Percentiles rank a stretch among this genome's conserved stretches.
phyloP scores from a whole-genome alignment of 768 basidiomycete genomes.

The Cyathus striatus region DNA sequence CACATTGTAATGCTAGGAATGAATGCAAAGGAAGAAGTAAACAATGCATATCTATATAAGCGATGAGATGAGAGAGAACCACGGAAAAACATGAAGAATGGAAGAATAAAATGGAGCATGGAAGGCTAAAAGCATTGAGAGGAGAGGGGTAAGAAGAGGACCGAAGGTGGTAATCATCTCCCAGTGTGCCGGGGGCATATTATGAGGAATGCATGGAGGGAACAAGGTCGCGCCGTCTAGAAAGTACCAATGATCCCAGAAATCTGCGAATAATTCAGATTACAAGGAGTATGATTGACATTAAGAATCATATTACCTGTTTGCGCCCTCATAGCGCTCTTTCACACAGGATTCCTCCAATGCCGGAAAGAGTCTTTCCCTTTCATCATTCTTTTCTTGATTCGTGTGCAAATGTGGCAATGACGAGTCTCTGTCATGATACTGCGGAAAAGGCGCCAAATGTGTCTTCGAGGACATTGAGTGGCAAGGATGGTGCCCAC shows the following conservation, averaged over 20 bases:
- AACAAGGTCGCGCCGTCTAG: slow-evolving; percentile 40
- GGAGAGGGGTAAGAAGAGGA: background rate
- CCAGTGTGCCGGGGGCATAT: background rate
- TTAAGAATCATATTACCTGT: too few species aligned
- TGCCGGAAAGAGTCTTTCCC: background rate
- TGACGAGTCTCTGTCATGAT: too few species aligned
- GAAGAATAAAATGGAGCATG: too few species aligned
- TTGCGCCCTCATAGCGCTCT: slow-evolving; percentile 57
- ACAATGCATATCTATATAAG: too few species aligned
- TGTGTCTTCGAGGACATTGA: too few species aligned
- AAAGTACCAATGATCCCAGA: slow-evolving; percentile 61
- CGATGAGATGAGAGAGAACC: too few species aligned
- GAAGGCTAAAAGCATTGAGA: background rate
- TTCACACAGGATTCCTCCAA: slow-evolving; percentile 41
- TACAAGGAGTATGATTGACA: too few species aligned
- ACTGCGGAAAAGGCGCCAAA: too few species aligned
- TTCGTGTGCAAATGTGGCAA: background rate
- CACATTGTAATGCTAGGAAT: too few species aligned
- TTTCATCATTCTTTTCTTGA: background rate
- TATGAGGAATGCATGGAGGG: slow-evolving; percentile 4
- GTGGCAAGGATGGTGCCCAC: slow-evolving; percentile 3
- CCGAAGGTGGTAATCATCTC: background rate
- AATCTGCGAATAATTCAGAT: slow-evolving; percentile 41
- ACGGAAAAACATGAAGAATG: too few species aligned
- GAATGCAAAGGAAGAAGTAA: too few species aligned